A percentile compares a stretch with the other conserved stretches of the same genome.
Evolutionary conservation across 2,329 filamentous ascomycete species (phyloP).

Genomic region (Graphilbum sp.): DNA sequence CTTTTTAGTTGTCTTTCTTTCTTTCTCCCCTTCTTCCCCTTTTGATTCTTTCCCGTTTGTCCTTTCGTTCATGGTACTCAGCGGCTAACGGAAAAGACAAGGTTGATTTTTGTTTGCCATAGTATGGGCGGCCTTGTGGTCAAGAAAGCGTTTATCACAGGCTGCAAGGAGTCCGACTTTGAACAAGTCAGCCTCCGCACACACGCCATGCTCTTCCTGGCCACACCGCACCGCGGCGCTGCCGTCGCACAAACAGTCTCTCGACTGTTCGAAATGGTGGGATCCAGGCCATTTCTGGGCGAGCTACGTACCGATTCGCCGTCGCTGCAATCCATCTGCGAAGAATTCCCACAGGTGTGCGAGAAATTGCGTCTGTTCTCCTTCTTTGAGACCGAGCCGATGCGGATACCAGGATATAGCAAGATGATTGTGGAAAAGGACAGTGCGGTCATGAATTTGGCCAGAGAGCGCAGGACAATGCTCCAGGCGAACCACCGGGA

Average conservation of each 20-base stretch:
- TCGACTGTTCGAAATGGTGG: background rate
- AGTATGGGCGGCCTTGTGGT: slow-evolving; percentile 22
- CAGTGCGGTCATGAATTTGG: slow-evolving; percentile 14
- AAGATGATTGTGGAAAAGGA: slow-evolving; percentile 17
- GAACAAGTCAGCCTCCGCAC: slow-evolving; percentile 11
- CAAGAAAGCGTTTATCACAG: slow-evolving; percentile 19
- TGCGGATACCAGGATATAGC: slow-evolving; percentile 10
- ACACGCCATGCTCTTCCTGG: slow-evolving; percentile 19
- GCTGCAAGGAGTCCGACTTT: slow-evolving; percentile 10
- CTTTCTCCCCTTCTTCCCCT: background rate
- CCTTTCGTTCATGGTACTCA: background rate
- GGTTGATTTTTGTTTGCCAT: slow-evolving; percentile 19
- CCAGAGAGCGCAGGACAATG: slow-evolving; percentile 13
- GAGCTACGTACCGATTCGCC: slow-evolving; percentile 15
- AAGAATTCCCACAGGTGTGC: slow-evolving; percentile 16
- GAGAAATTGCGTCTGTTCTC: slow-evolving; percentile 14
- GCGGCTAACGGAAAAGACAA: slow-evolving; percentile 5
- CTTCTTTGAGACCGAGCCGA: slow-evolving; percentile 17
- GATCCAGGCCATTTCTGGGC: slow-evolving; percentile 14
- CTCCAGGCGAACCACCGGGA: slow-evolving; percentile 17
- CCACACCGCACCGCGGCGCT: slow-evolving; percentile 19
- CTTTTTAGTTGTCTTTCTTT: slow-evolving; percentile 8
- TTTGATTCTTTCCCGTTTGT: too few relatives aligned
- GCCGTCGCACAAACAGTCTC: slow-evolving; percentile 11
- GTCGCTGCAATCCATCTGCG: slow-evolving; percentile 16